A percentile compares a stretch with the other conserved stretches of the same genome.
Evolutionary conservation across 495 filamentous ascomycete species (phyloP).

Genomic region (Neurospora tetrasperma): DNA sequence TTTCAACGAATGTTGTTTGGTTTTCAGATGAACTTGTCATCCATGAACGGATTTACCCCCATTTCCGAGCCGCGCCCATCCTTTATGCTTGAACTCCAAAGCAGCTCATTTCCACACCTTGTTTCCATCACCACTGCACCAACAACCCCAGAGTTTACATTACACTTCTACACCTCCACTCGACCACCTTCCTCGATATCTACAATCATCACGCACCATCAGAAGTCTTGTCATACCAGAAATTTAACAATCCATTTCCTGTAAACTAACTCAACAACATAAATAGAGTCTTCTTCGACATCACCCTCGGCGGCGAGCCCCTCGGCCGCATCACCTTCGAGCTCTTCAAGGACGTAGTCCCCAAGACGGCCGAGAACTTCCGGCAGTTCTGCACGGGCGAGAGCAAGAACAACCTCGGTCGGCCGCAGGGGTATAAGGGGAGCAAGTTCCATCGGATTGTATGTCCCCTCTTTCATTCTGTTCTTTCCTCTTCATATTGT

Average conservation of each 20-base stretch:
- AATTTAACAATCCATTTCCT: too few relatives aligned
- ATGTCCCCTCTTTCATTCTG: conserved; percentile 27
- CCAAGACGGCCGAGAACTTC: conserved; percentile 92
- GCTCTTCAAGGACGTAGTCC: conserved; percentile 75
- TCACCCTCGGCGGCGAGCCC: conserved; percentile 80
- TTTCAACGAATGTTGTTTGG: background rate
- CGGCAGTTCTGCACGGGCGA: conserved; percentile 96
- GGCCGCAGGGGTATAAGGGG: conserved; percentile 86
- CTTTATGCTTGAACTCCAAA: background rate
- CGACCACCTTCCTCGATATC: background rate
- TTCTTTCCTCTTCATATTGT: too few relatives aligned
- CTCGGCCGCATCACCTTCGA: conserved; percentile 91
- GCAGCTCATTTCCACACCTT: background rate
- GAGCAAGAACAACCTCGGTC: conserved; percentile 67
- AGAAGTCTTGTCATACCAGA: background rate
- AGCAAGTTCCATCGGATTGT: conserved; percentile 92
- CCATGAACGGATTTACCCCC: too few relatives aligned
- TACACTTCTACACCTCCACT: background rate
- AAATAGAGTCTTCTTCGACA: conserved; percentile 78
- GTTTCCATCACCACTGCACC: background rate
- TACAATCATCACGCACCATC: background rate
- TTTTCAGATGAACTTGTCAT: background rate
- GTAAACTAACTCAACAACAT: background rate
- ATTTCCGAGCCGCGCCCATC: background rate
- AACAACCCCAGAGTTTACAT: background rate